Evolutionary conservation across 2,329 filamentous ascomycete species (phyloP).

Genomic region (Colletotrichum lini): DNA sequence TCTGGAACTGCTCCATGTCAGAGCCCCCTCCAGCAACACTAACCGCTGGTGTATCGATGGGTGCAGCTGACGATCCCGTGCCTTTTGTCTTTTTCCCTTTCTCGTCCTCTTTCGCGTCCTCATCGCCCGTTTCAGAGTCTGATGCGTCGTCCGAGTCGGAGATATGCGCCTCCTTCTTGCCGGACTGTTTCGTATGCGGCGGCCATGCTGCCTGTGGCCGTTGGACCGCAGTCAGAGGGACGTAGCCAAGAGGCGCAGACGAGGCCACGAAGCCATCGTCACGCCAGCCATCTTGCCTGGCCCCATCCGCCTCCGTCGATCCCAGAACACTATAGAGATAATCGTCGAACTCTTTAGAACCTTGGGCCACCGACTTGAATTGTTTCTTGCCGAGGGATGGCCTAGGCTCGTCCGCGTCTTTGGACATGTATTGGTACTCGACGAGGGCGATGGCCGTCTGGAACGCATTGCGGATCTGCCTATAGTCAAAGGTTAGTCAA

Average conservation of each 20-base stretch:
- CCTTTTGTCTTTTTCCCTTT: not conserved
- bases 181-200: not conserved
- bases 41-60: not conserved
- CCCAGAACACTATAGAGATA: conserved; percentile 7
- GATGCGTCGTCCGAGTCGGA: not conserved
- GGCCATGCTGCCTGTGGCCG: not conserved
- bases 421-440: conserved; percentile 30
- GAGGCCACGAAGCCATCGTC: not conserved
- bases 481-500: not conserved
- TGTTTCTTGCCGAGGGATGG: conserved; percentile 3
- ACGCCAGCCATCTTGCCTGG: conserved; percentile 6
- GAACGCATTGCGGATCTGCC: conserved; percentile 47
- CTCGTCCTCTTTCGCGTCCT: not conserved
- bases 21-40: not conserved
- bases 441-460: conserved; percentile 45
- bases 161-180: not conserved
- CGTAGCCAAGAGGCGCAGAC: not conserved
- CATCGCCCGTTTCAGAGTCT: not conserved
- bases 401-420: not conserved
- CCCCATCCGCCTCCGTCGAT: not conserved
- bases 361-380: conserved; percentile 3
- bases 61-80: not conserved
- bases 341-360: conserved; percentile 9
- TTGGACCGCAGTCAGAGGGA: not conserved
- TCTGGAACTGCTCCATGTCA: conserved; percentile 6